Percentiles rank a stretch among this genome's conserved stretches.
Evolutionary conservation across 305 asterid genomes (phyloP).

Genomic region (Fraxinus angustifolia): DNA sequence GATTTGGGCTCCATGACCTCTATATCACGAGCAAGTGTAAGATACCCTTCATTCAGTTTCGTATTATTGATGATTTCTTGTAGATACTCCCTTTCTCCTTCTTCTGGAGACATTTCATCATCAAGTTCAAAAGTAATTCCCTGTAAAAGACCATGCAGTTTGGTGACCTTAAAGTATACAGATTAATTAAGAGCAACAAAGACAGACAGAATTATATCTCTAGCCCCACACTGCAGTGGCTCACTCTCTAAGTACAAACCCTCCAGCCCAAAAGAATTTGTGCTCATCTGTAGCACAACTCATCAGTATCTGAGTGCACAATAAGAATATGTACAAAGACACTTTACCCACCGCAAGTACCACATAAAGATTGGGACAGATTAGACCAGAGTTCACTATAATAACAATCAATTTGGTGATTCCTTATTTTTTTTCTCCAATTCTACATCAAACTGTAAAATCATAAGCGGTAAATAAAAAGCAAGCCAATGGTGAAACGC

Average conservation of each 20-base stretch:
- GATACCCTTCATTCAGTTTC: constrained; percentile 90
- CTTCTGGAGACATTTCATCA: constrained; percentile 53
- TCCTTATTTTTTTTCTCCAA: background rate
- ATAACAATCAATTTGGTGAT: background rate
- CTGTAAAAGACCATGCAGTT: constrained; percentile 38
- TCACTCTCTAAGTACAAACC: constrained; percentile 7
- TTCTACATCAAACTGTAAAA: constrained; percentile 6
- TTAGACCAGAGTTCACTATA: constrained; percentile 1
- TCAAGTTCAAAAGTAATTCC: constrained; percentile 77
- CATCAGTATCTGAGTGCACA: background rate
- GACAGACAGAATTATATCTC: background rate
- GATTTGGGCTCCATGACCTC: constrained; percentile 99
- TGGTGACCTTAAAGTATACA: background rate
- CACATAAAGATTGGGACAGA: background rate
- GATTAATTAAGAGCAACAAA: background rate
- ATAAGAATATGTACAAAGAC: background rate
- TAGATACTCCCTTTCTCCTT: constrained; percentile 73
- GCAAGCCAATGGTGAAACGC: background rate
- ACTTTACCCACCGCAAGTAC: background rate
- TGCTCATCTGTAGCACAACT: background rate
- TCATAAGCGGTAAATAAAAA: background rate
- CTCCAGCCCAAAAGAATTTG: background rate
- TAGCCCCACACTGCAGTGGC: constrained; percentile 3
- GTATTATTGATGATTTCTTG: constrained; percentile 76
- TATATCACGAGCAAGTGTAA: constrained; percentile 96